Percentiles rank a stretch among this genome's conserved stretches.
These are phyloP conservation scores for Coemansia sp. DNA, from an alignment of 192 early-diverging fungal species.

Conservation along the genomic window DNA sequence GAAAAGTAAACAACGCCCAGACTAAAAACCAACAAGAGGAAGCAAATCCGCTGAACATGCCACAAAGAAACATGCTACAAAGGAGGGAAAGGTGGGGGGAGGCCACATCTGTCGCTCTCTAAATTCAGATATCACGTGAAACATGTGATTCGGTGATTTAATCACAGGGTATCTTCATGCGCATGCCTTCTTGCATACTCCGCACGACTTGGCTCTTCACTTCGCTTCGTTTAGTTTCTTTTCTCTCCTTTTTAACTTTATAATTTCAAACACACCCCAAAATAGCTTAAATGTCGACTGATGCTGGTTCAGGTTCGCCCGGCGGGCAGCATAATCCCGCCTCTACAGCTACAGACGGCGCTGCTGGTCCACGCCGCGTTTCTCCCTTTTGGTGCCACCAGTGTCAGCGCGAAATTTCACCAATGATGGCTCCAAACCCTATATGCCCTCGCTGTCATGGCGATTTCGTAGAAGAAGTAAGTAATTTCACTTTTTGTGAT, in stretches of 20 bases:
- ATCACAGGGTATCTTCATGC: neutral
- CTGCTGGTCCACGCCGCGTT: neutral
- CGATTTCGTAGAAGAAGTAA: slow-evolving; percentile 88
- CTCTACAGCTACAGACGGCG: neutral
- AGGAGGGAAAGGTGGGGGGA: neutral
- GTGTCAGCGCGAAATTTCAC: slow-evolving; percentile 63
- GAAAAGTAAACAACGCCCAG: no score
- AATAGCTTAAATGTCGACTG: slow-evolving; percentile 22
- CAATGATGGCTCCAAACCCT: slow-evolving; percentile 78
- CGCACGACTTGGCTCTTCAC: neutral
- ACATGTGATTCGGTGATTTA: neutral
- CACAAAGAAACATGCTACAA: neutral
- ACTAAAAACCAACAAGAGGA: neutral
- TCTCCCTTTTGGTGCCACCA: slow-evolving; percentile 67
- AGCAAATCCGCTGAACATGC: neutral
- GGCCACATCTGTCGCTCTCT: neutral
- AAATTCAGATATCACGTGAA: neutral
- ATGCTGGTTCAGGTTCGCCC: slow-evolving; percentile 12
- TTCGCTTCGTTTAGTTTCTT: neutral
- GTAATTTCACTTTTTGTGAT: slow-evolving; percentile 2
- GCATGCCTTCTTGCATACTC: neutral
- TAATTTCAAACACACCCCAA: neutral
- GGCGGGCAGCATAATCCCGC: slow-evolving; percentile 6
- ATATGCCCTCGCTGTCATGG: slow-evolving; percentile 75
- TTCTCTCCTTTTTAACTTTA: neutral